phyloP scores from a whole-genome alignment of 2,329 filamentous ascomycete genomes.

The Aureobasidium sp. region DNA sequence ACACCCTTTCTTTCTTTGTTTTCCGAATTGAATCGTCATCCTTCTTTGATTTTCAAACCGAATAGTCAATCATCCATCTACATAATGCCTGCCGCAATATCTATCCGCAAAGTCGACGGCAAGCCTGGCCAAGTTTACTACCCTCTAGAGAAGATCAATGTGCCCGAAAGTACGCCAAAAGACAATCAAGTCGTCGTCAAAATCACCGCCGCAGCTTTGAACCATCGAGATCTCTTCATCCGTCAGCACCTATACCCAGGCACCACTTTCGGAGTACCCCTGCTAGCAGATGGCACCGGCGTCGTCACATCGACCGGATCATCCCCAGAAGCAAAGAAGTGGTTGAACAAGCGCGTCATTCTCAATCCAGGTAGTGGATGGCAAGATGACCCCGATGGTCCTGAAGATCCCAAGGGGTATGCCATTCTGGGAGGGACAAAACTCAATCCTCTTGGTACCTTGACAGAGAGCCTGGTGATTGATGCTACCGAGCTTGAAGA shows the following conservation, averaged over 20 bases:
- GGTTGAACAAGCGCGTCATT: conserved; percentile 64
- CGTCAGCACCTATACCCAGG: conserved; percentile 86
- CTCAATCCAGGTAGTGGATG: conserved; percentile 74
- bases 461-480: conserved; percentile 66
- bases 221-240: conserved; percentile 93
- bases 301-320: conserved; percentile 60
- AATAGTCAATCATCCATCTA: neutral
- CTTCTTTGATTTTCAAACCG: neutral
- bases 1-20: neutral
- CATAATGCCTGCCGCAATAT: conserved; percentile 49
- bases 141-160: conserved; percentile 49
- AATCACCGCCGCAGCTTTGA: conserved; percentile 73
- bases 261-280: conserved; percentile 68
- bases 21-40: neutral
- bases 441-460: conserved; percentile 58
- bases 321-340: conserved; percentile 45
- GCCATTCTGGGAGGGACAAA: conserved; percentile 64
- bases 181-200: conserved; percentile 62
- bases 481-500: conserved; percentile 66
- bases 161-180: conserved; percentile 55
- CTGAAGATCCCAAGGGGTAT: conserved; percentile 57
- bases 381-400: conserved; percentile 63
- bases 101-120: conserved; percentile 63
- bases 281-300: conserved; percentile 79
- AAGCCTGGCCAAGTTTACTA: conserved; percentile 88